phyloP scores from a whole-genome alignment of 176 grass and related monocot species.

The Saccharum officinarum region DNA sequence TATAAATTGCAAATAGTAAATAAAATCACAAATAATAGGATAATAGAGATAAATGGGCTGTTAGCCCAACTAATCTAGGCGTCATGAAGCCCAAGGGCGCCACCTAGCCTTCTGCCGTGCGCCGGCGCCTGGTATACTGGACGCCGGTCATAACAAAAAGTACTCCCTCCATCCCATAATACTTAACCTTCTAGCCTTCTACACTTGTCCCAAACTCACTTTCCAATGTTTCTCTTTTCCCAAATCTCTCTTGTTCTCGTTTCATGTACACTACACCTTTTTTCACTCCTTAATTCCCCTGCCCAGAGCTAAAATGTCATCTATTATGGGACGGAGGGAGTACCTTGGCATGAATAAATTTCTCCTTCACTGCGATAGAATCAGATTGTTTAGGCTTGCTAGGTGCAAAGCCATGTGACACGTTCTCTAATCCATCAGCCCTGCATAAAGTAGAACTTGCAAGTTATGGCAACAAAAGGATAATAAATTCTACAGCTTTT shows the following conservation, averaged over 20 bases:
- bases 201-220: background rate
- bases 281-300: background rate
- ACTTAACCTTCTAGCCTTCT: background rate
- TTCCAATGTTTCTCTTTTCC: background rate
- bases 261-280: background rate
- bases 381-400: conserved; percentile 84
- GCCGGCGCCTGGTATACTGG: no score
- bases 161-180: background rate
- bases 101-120: no score
- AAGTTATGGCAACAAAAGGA: conserved; percentile 38
- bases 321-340: background rate
- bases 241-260: background rate
- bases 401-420: conserved; percentile 31
- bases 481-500: background rate
- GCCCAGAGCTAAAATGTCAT: background rate
- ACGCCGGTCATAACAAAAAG: background rate
- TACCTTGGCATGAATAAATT: conserved; percentile 99
- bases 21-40: no score
- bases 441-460: conserved; percentile 51
- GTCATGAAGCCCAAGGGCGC: no score
- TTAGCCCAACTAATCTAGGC: no score
- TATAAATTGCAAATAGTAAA: no score
- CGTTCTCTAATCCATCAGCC: conserved; percentile 52
- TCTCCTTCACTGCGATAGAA: conserved; percentile 91
- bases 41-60: no score